Percentiles rank a stretch among this genome's conserved stretches.
Conservation (phyloP, 805 yeast species). For the Yarrowia divulgata region DNA sequence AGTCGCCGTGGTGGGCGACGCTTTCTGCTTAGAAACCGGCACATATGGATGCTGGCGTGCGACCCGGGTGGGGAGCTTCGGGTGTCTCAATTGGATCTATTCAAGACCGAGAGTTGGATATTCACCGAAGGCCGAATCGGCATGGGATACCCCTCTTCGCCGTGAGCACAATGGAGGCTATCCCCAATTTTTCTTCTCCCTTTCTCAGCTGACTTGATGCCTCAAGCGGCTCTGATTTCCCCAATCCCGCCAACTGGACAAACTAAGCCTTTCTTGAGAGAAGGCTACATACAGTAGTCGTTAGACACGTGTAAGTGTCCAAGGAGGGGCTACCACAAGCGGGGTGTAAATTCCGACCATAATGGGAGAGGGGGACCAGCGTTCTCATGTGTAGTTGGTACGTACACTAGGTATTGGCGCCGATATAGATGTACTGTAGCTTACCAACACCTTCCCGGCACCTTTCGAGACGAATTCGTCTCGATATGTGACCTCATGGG, state of each 20-base stretch:
- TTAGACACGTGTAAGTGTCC: background rate
- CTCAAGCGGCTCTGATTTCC: too few species aligned
- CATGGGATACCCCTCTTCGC: background rate
- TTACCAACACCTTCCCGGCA: too few species aligned
- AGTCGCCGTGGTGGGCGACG: slow-evolving; percentile 19
- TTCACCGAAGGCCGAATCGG: background rate
- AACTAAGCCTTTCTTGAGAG: too few species aligned
- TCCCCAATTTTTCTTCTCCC: too few species aligned
- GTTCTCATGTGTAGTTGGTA: too few species aligned
- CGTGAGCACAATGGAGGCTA: background rate
- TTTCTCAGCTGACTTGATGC: background rate
- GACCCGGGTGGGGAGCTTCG: slow-evolving; percentile 4
- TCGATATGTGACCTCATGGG: too few species aligned
- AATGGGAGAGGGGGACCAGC: too few species aligned
- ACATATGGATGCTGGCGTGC: slow-evolving; percentile 23
- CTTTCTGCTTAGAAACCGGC: slow-evolving; percentile 5
- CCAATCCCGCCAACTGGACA: background rate
- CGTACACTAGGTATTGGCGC: too few species aligned
- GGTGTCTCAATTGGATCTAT: slow-evolving; percentile 7
- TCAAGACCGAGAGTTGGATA: slow-evolving; percentile 6
- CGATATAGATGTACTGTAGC: too few species aligned
- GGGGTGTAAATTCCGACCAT: background rate
- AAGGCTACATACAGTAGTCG: too few species aligned
- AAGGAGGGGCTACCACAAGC: background rate
- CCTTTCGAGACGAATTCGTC: too few species aligned